Evolutionary conservation across 352 stramenopile genomes (phyloP).

Genomic region (Ophiocytium majus): DNA sequence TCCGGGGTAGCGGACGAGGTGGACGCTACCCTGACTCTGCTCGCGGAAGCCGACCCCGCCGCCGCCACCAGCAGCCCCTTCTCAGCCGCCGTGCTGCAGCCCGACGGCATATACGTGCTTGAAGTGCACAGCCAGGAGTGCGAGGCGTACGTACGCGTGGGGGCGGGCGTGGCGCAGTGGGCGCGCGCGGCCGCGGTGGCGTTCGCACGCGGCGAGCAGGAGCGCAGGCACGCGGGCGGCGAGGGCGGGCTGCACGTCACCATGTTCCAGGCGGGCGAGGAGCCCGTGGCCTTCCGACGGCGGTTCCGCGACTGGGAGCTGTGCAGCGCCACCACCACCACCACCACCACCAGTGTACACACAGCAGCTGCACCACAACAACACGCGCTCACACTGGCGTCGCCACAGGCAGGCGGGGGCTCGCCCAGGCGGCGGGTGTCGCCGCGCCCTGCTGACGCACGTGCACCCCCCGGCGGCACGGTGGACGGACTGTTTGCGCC

Average conservation of each 20-base stretch:
- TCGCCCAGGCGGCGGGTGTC: background rate
- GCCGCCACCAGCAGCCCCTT: background rate
- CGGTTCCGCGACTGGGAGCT: conserved; percentile 17
- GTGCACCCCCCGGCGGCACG: too few species aligned
- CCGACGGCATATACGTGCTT: conserved; percentile 6
- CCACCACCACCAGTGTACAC: background rate
- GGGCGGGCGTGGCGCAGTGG: background rate
- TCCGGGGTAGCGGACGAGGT: background rate
- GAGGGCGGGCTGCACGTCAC: background rate
- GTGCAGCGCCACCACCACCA: background rate
- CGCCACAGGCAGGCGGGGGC: background rate
- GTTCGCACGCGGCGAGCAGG: background rate
- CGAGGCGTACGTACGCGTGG: background rate
- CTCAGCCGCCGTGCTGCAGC: background rate
- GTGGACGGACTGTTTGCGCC: background rate
- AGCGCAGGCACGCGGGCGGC: background rate
- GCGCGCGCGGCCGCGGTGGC: background rate
- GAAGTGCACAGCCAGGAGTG: background rate
- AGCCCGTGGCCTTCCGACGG: conserved; percentile 19
- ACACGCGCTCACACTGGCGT: background rate
- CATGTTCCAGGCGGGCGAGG: conserved; percentile 3
- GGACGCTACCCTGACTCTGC: background rate
- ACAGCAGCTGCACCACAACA: background rate
- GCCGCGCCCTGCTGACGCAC: too few species aligned
- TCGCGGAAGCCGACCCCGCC: background rate